Base-by-base conservation (phyloP, 192 early-diverging fungal genomes). In the Radiomyces spectabilis region DNA sequence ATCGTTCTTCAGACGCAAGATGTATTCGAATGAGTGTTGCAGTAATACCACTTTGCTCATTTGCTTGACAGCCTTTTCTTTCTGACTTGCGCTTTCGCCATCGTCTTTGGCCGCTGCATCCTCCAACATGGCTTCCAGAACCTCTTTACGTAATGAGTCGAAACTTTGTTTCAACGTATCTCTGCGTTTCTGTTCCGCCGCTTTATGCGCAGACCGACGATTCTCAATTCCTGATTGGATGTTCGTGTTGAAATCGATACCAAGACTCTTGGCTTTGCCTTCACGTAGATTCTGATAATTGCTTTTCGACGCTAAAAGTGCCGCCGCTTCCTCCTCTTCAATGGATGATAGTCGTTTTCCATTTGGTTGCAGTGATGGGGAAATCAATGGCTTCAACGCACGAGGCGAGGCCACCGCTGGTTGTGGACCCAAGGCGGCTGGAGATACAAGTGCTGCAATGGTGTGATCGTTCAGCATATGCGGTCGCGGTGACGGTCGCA, bases 111-210 rank as follows among this genome's bases (percentile, higher is more conserved):
- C 26, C 6, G 27, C 24, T 5, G 41, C 41, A 39, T 61, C 51
- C 30, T 59, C 42, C 2, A 61, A 83, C 31, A 81, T 65, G 10
- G 90, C 76, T 6, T 79, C 75, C 7, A 89, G 87, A 29, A 97
- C 62, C 27, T 88, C 70, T 5, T 61, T 44, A 33, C 80, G 69
- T 7, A 98, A 69, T 12, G 83, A 75, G 32, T 97, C 91, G 66
- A 98, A 98, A 39, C 84, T 87, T 31, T 86, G 72, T 55, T 96
- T 96, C 0, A 99, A 76, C 26, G 88, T 87, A 55, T 99, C 96
- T 16, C 96, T 76, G 13, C 96, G 84, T 63, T 87, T 86, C 69
- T 99, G 96, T 66, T 99, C 96, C 2, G 94, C 93, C 33, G 90
- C 85, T 69, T 97, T 95, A 71, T 99, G 94, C 18, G 81, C 85